These are phyloP conservation scores for Candida mattraensis DNA, from an alignment of 805 yeast genomes.

Conservation along the genomic window DNA sequence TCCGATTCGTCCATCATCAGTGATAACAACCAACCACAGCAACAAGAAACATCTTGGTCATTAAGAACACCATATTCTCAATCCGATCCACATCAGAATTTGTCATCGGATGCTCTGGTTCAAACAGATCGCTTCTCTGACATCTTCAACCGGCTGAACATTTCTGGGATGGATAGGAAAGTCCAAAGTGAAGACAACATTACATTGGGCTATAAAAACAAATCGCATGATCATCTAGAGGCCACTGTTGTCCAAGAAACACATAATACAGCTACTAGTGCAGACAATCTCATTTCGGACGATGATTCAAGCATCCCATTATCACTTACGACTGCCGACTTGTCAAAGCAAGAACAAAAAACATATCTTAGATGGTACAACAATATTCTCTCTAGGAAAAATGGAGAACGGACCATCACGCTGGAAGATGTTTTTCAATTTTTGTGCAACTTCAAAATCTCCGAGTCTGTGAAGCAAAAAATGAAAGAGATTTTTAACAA, in stretches of 20 bases:
- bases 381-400: conserved; percentile 69
- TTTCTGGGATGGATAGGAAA: conserved; percentile 17
- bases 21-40: conserved; percentile 5
- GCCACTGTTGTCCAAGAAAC: conserved; percentile 2
- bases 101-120: conserved; percentile 5
- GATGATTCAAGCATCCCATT: conserved; percentile 54
- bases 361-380: conserved; percentile 94
- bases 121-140: conserved; percentile 22
- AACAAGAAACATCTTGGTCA: conserved; percentile 3
- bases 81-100: neutral
- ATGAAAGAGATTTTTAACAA: conserved; percentile 54
- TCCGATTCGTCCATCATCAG: conserved; percentile 12
- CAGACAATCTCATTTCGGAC: conserved; percentile 26
- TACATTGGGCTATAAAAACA: conserved; percentile 9
- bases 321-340: conserved; percentile 62
- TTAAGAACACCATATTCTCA: conserved; percentile 3
- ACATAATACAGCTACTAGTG: conserved; percentile 25
- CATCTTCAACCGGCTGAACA: conserved; percentile 22
- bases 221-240: neutral
- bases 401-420: conserved; percentile 58
- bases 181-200: conserved; percentile 25
- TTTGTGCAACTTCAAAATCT: conserved; percentile 71
- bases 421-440: conserved; percentile 79
- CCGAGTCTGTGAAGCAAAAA: conserved; percentile 45
- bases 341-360: conserved; percentile 74